phyloP scores from a whole-genome alignment of 2,329 filamentous ascomycete genomes.

The Penicillium occitanis region DNA sequence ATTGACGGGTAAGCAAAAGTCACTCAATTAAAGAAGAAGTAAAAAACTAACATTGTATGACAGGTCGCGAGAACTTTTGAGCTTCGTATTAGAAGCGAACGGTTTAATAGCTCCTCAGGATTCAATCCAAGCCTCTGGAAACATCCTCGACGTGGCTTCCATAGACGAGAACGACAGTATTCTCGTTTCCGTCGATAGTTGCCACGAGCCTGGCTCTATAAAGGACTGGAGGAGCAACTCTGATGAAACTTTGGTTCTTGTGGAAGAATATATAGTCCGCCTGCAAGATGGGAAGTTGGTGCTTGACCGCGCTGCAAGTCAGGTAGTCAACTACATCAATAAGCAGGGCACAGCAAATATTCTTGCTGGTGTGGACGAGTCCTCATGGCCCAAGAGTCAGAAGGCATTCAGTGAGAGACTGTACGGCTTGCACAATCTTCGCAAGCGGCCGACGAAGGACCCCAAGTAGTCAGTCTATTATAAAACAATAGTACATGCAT shows the following conservation, averaged over 20 bases:
- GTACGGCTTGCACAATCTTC: constrained; percentile 50
- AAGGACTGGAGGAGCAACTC: constrained; percentile 36
- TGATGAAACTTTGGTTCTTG: constrained; percentile 26
- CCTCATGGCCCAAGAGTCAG: constrained; percentile 35
- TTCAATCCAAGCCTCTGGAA: constrained; percentile 61
- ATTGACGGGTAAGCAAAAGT: constrained; percentile 57
- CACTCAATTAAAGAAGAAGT: background rate
- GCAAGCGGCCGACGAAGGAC: constrained; percentile 43
- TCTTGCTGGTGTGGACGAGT: constrained; percentile 28
- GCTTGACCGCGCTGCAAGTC: constrained; percentile 29
- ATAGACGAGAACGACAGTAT: constrained; percentile 33
- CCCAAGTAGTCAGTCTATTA: constrained; percentile 13
- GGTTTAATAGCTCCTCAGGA: constrained; percentile 53
- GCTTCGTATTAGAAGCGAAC: constrained; percentile 57
- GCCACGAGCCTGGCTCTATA: constrained; percentile 54
- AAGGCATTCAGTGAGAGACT: constrained; percentile 45
- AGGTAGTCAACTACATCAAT: constrained; percentile 32
- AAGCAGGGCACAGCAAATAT: constrained; percentile 32
- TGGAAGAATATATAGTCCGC: constrained; percentile 34
- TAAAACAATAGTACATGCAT: background rate
- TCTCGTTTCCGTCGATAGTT: constrained; percentile 55
- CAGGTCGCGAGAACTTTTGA: constrained; percentile 66
- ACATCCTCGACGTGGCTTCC: constrained; percentile 60
- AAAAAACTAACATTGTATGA: constrained; percentile 44
- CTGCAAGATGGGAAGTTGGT: constrained; percentile 26